Percentiles rank a stretch among this genome's conserved stretches.
Evolutionary conservation across 257 asterid genomes (phyloP).

Genomic region (Jasminum sambac): DNA sequence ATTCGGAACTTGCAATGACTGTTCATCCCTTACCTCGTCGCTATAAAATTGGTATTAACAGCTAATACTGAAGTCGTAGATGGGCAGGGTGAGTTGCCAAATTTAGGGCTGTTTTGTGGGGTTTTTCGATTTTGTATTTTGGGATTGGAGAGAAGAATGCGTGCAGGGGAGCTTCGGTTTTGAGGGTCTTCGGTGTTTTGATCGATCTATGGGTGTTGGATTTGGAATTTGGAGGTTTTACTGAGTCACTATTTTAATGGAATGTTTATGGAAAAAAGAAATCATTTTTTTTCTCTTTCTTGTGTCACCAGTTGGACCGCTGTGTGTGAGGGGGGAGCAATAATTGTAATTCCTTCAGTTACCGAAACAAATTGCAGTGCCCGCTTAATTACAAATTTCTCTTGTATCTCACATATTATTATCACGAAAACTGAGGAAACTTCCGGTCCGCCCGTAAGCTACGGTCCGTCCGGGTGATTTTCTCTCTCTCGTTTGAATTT

Average conservation of each 20-base stretch:
- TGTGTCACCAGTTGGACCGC: not conserved
- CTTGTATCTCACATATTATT: too few relatives aligned
- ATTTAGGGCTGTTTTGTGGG: not conserved
- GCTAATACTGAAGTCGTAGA: not conserved
- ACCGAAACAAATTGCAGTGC: not conserved
- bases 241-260: not conserved
- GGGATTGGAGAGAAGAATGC: not conserved
- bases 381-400: too few relatives aligned
- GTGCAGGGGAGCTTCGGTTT: not conserved
- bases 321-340: not conserved
- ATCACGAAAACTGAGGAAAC: too few relatives aligned
- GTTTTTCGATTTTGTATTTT: not conserved
- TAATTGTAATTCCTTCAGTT: not conserved
- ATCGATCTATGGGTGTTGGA: not conserved
- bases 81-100: not conserved
- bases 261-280: not conserved
- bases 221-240: slow-evolving; percentile 2
- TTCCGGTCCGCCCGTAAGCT: too few relatives aligned
- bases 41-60: not conserved
- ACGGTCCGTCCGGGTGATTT: too few relatives aligned
- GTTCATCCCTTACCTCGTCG: slow-evolving; percentile 37
- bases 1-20: slow-evolving; percentile 49
- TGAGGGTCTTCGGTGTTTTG: not conserved
- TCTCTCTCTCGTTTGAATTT: too few relatives aligned
- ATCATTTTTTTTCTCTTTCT: not conserved